Base-by-base conservation (phyloP, 345 rosid species). In the Triadica sebifera region DNA sequence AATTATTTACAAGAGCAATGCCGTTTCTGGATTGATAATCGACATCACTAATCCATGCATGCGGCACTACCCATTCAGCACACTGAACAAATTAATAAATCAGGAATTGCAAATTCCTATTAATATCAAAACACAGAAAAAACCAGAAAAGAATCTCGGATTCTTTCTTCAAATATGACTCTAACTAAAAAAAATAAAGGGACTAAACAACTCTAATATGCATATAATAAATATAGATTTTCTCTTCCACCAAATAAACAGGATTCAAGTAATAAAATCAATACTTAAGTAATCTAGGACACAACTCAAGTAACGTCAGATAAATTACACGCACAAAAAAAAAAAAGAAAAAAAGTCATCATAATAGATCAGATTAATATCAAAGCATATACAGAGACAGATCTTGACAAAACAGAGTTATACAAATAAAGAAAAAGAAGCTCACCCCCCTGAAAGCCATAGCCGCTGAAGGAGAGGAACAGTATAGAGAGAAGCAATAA, bases 391-490 rank as follows among this genome's bases (percentile, higher is more conserved):
- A 56, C 60, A 64, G 8, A 56, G 34, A 1, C 34, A 56, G 52
- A 70, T 41, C 55, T n/a, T 45, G 51, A 51, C 13, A 25, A 65
- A 11, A 17, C 16, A n/a, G 46, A 29, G 59, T 59, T 19, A 57
- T 37, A 58, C 37, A 60, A 37, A 38, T n/a, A 64, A 6, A 72
- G 16, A 16, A 1, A 15, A 13, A 12, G 38, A 52, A 65, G 34
- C 83, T 81, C 78, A 87, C 90, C 71, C 90, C 83, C 81, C 84
- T 74, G 74, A 76, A 87, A 69, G 88, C 65, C 86, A 85, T 85
- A 66, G 75, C 77, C 49, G 70, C 80, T 53, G 39, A 52, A 60
- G 50, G n/a, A 58, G 41, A 29, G 2, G 34, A 63, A 49, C 8
- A 43, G 37, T 3, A 25, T 12, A 20, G 53, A 59, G 45, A 37